phyloP scores from a whole-genome alignment of 1,139 yeast genomes.

The Debaryomyces subglobosus region DNA sequence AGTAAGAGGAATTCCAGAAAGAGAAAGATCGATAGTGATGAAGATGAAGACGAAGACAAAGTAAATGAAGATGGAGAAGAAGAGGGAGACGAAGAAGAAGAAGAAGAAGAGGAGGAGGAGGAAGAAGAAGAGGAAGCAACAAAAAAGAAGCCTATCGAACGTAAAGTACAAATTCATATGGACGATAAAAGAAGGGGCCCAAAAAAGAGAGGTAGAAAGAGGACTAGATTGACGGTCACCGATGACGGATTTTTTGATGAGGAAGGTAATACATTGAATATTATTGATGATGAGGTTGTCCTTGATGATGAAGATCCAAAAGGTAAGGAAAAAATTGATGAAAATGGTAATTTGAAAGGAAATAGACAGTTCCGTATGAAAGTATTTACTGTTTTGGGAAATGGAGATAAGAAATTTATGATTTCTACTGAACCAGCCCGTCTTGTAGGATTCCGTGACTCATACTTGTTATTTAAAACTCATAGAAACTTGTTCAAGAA shows the following conservation, averaged over 20 bases:
- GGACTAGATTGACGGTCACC: constrained; percentile 36
- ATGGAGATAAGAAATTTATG: constrained; percentile 80
- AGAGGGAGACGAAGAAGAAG: constrained; percentile 29
- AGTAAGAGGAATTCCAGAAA: constrained; percentile 20
- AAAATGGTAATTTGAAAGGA: constrained; percentile 67
- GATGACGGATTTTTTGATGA: constrained; percentile 51
- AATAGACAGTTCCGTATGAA: constrained; percentile 82
- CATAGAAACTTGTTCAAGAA: constrained; percentile 75
- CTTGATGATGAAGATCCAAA: constrained; percentile 75
- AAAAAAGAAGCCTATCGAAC: constrained; percentile 18
- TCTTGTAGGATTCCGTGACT: constrained; percentile 91
- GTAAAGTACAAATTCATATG: constrained; percentile 11
- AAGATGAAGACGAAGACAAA: constrained; percentile 23
- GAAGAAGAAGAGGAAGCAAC: constrained; percentile 21
- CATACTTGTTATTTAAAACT: constrained; percentile 86
- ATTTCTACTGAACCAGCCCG: constrained; percentile 96
- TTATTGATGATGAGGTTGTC: constrained; percentile 78
- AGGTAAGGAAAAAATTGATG: constrained; percentile 76
- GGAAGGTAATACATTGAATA: constrained; percentile 54
- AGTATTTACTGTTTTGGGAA: constrained; percentile 74
- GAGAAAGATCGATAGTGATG: constrained; percentile 15
- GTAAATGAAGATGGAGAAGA: constrained; percentile 24
- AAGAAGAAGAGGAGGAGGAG: constrained; percentile 23
- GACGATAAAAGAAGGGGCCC: constrained; percentile 24
- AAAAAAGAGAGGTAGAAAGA: constrained; percentile 51